phyloP scores from a whole-genome alignment of 306 rosid species.

The Urtica urens region DNA sequence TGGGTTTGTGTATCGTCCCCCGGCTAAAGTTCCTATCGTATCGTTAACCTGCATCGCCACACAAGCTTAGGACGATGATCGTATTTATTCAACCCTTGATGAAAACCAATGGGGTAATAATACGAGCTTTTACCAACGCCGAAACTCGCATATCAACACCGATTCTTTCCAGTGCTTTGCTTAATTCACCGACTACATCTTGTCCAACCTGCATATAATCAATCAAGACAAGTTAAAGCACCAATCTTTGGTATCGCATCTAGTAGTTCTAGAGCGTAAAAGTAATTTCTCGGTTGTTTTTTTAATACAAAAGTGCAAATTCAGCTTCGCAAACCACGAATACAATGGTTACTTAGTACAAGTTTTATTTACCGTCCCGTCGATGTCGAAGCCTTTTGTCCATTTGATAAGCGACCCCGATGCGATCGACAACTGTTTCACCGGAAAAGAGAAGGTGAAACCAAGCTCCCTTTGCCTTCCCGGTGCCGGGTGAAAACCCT shows the following conservation, averaged over 20 bases:
- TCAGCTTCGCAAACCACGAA: too few species aligned
- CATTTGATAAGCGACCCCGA: constrained; percentile 86
- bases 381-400: constrained; percentile 89
- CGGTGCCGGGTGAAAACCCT: constrained; percentile 63
- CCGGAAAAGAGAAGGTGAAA: constrained; percentile 95
- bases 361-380: constrained; percentile 43
- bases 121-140: constrained; percentile 72
- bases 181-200: constrained; percentile 77
- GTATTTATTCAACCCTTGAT: too few species aligned
- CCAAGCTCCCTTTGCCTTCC: constrained; percentile 95
- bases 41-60: constrained; percentile 69
- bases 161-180: constrained; percentile 57
- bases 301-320: too few species aligned
- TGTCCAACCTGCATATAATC: constrained; percentile 65
- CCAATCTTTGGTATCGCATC: too few species aligned
- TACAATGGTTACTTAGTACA: too few species aligned
- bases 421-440: constrained; percentile 72
- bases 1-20: constrained; percentile 57
- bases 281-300: too few species aligned
- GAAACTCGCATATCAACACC: constrained; percentile 89
- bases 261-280: too few species aligned
- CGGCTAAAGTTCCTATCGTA: constrained; percentile 90
- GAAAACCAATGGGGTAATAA: constrained; percentile 10
- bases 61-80: constrained; percentile 26
- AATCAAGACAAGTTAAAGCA: constrained; percentile 2